Conservation (phyloP, 805 yeast genomes). For the Danielia reshetovae region DNA sequence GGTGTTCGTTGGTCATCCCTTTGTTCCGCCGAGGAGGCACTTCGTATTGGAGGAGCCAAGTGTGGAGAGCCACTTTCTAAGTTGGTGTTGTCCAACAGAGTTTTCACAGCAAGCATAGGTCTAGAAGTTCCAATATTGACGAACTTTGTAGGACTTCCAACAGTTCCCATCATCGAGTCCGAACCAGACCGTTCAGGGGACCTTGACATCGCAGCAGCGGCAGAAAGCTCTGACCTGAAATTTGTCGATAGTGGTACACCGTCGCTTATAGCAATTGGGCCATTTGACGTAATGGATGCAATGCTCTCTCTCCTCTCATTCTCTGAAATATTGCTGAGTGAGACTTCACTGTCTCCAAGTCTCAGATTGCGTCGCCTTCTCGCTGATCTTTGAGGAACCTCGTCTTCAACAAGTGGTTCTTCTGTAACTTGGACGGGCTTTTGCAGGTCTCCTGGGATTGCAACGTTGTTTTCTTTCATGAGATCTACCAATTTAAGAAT, state of each 20-base stretch:
- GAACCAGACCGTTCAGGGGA: too few relatives aligned
- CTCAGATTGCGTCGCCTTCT: constrained; percentile 18
- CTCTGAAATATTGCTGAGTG: background rate
- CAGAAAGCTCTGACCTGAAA: constrained; percentile 9
- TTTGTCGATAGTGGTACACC: constrained; percentile 9
- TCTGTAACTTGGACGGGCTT: constrained; percentile 1
- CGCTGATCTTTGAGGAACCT: constrained; percentile 26
- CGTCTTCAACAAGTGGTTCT: constrained; percentile 3
- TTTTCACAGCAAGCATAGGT: too few relatives aligned
- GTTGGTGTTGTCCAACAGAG: too few relatives aligned
- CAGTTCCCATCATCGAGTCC: too few relatives aligned
- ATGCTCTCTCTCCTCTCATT: constrained; percentile 2
- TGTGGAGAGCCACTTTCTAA: too few relatives aligned
- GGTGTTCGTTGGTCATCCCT: too few relatives aligned
- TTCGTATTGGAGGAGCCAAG: too few relatives aligned
- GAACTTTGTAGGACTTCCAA: too few relatives aligned
- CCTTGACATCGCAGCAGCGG: constrained; percentile 3
- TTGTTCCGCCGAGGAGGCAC: too few relatives aligned
- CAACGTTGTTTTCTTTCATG: constrained; percentile 2
- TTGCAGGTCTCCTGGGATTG: constrained; percentile 12
- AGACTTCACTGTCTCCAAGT: too few relatives aligned
- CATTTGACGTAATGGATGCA: constrained; percentile 10
- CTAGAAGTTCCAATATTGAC: too few relatives aligned
- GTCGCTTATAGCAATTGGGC: constrained; percentile 8
- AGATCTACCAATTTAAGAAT: constrained; percentile 5